A percentile compares a stretch with the other conserved stretches of the same genome.
phyloP scores from a whole-genome alignment of 202 grass and related monocot species.

The Cymbopogon flexuosus region DNA sequence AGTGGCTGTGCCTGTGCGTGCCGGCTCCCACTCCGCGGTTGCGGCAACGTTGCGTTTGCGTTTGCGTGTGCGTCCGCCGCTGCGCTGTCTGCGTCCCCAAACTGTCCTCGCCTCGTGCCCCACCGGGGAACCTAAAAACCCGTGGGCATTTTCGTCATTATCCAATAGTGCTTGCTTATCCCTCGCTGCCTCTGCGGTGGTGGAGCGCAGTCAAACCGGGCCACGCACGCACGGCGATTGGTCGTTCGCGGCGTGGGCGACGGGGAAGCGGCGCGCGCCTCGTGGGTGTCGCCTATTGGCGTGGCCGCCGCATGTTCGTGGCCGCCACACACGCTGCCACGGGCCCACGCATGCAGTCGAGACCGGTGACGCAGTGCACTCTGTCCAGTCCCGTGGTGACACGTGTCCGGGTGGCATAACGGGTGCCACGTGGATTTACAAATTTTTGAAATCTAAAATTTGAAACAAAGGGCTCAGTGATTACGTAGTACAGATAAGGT shows the following conservation, averaged over 20 bases:
- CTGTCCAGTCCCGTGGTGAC: neutral
- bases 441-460: neutral
- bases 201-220: neutral
- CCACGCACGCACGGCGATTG: neutral
- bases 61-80: neutral
- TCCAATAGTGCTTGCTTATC: neutral
- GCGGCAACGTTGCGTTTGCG: neutral
- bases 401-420: neutral
- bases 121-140: neutral
- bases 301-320: neutral
- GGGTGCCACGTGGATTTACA: neutral
- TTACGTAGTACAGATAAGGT: neutral
- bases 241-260: neutral
- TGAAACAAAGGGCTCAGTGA: neutral
- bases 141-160: slow-evolving; percentile 6
- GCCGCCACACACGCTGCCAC: neutral
- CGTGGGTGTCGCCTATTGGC: neutral
- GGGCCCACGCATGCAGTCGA: neutral
- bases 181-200: neutral
- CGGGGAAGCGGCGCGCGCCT: neutral
- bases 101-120: neutral
- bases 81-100: neutral
- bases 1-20: neutral
- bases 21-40: neutral
- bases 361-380: neutral